These are phyloP conservation scores for Epichloe bromicola DNA, from an alignment of 2,329 filamentous ascomycete genomes.

Conservation along the genomic window DNA sequence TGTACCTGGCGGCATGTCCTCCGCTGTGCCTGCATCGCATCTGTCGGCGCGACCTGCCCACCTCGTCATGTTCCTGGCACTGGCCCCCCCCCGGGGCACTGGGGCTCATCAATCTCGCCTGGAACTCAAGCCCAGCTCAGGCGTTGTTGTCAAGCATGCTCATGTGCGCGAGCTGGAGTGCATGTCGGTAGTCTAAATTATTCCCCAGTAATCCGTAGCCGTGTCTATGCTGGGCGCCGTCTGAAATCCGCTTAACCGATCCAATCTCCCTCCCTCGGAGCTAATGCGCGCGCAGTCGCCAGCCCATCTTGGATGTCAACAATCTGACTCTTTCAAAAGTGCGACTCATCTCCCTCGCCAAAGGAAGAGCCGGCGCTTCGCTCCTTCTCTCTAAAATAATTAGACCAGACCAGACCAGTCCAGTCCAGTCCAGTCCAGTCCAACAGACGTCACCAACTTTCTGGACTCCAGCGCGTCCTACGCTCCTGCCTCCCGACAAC, in stretches of 20 bases:
- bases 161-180: neutral
- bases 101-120: neutral
- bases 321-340: neutral
- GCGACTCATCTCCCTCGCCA: neutral
- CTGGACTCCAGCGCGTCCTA: neutral
- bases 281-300: neutral
- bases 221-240: slow-evolving; percentile 1
- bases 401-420: neutral
- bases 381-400: neutral
- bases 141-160: neutral
- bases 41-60: neutral
- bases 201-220: neutral
- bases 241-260: neutral
- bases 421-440: neutral
- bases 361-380: neutral
- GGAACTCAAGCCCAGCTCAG: neutral
- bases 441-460: neutral
- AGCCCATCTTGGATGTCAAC: neutral
- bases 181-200: neutral
- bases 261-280: slow-evolving; percentile 5
- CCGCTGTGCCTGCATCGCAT: too few relatives aligned
- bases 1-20: too few relatives aligned
- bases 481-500: neutral
- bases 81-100: neutral
- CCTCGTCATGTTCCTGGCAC: neutral